These are phyloP conservation scores for Suhomyces coccinellae DNA, from an alignment of 1,139 yeast species.

Conservation along the genomic window DNA sequence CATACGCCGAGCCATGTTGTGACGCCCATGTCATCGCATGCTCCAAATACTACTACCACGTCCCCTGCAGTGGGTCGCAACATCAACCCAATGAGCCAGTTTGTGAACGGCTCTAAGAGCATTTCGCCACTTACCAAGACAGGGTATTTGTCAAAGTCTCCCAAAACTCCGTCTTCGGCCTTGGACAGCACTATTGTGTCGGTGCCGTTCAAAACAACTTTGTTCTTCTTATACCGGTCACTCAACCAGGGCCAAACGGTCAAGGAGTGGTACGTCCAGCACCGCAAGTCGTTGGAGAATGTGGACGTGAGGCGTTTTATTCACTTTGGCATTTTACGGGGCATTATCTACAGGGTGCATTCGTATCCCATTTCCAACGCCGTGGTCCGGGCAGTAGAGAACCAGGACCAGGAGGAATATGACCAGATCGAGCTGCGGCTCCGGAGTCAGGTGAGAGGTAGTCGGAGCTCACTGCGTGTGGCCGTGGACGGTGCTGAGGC, in stretches of 20 bases:
- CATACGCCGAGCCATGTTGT: slow-evolving; percentile 9
- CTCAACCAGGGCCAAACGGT: slow-evolving; percentile 77
- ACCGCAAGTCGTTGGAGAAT: slow-evolving; percentile 55
- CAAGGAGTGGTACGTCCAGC: slow-evolving; percentile 75
- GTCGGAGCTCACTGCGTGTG: slow-evolving; percentile 6
- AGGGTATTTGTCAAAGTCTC: slow-evolving; percentile 12
- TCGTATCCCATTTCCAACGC: slow-evolving; percentile 65
- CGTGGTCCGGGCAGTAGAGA: slow-evolving; percentile 37
- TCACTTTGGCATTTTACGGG: slow-evolving; percentile 81
- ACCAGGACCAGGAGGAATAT: slow-evolving; percentile 30
- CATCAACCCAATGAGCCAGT: slow-evolving; percentile 11
- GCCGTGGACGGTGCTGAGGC: slow-evolving; percentile 5
- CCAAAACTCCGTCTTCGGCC: slow-evolving; percentile 13
- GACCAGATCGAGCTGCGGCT: slow-evolving; percentile 29
- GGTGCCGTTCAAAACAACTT: slow-evolving; percentile 62
- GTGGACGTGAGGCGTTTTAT: slow-evolving; percentile 84
- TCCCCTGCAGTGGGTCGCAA: slow-evolving; percentile 10
- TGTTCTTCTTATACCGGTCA: slow-evolving; percentile 77
- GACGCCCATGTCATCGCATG: slow-evolving; percentile 8
- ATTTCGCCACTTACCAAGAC: slow-evolving; percentile 15
- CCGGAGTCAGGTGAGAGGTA: slow-evolving; percentile 13
- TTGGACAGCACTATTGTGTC: slow-evolving; percentile 18
- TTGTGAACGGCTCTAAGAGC: slow-evolving; percentile 9
- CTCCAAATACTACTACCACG: slow-evolving; percentile 3
- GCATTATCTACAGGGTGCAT: slow-evolving; percentile 77